Conservation (phyloP, 352 stramenopile species). For the Phytopythium aichiense region DNA sequence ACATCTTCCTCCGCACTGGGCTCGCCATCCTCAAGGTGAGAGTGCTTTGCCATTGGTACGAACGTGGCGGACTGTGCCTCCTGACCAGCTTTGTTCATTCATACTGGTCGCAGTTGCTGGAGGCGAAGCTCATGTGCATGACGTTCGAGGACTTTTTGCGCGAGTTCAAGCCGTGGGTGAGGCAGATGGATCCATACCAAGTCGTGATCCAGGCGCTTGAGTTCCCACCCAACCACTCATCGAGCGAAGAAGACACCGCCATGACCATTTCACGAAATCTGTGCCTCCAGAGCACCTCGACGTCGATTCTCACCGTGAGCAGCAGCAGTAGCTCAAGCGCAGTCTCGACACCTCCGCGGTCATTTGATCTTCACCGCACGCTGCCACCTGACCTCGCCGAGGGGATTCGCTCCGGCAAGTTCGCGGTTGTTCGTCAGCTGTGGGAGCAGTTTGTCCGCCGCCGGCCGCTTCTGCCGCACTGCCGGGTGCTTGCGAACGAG, state of each 20-base stretch:
- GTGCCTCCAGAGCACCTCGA: conserved; percentile 24
- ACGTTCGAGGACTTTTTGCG: conserved; percentile 78
- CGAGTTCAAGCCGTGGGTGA: conserved; percentile 77
- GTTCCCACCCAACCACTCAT: conserved; percentile 44
- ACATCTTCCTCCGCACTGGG: conserved; percentile 79
- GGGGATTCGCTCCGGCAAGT: conserved; percentile 36
- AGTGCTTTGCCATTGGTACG: neutral
- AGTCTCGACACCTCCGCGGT: conserved; percentile 21
- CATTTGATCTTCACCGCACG: conserved; percentile 60
- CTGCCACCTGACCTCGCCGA: conserved; percentile 46
- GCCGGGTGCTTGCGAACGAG: conserved; percentile 65
- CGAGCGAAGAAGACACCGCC: conserved; percentile 51
- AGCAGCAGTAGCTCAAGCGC: conserved; percentile 22
- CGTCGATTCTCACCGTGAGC: conserved; percentile 10
- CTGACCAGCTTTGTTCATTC: neutral
- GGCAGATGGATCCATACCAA: conserved; percentile 75
- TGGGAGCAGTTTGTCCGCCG: conserved; percentile 49
- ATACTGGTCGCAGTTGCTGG: conserved; percentile 27
- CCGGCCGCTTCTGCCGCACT: conserved; percentile 13
- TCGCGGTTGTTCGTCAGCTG: conserved; percentile 25
- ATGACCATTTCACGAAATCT: conserved; percentile 45
- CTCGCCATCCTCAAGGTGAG: conserved; percentile 71
- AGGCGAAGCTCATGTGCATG: conserved; percentile 83
- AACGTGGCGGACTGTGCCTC: neutral
- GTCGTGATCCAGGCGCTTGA: conserved; percentile 55